Evolutionary conservation across 192 early-diverging fungal genomes (phyloP), one percentile per base, ranked within the genome.

Genomic region (Pilobolus umbonatus): DNA sequence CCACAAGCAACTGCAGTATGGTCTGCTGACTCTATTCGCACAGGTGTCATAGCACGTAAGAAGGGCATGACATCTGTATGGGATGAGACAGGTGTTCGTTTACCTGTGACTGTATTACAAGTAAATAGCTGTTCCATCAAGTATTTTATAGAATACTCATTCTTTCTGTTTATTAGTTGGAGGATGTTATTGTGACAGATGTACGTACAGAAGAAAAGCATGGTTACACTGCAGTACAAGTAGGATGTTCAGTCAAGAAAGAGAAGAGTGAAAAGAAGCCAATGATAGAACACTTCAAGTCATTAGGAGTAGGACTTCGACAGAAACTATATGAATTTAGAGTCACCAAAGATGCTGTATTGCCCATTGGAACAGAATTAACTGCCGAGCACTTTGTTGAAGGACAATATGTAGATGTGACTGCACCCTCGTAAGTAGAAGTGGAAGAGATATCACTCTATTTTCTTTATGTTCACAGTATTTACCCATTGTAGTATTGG

Each of bases 51-150:
- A 56, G 96, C 85, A 30, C 72, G 80, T 61, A 98, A 98, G 73
- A 83, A 86, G 77, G 96, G 96, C n/a, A 98, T 96, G 94, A 88
- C 87, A 14, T 84, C 85, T 12, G 73, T 93, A 60, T 98, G 92
- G 92, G 87, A 93, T 74, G 93, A 95, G 61, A 94, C 89, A 85
- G 96, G 94, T 34, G 81, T 81, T 14, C 79, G 90, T 64, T 84
- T 91, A 29, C 93, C 94, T 21, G 90, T 94, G 6, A 98, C 96
- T 17, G 76, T 98, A 38, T 63, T 93, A 28, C 85, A 93, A 81
- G 85, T 92, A 51, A 8, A 48, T 28, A 14, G 12, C 22, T 48
- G 7, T 8, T 57, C 21, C 11, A 34, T 22, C 24, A 48, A n/a
- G 22, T 21, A n/a, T n/a, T n/a, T n/a, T 22, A 35, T 44, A 21